phyloP scores from a whole-genome alignment of 805 yeast species.

The Kluyveromyces starmeri region DNA sequence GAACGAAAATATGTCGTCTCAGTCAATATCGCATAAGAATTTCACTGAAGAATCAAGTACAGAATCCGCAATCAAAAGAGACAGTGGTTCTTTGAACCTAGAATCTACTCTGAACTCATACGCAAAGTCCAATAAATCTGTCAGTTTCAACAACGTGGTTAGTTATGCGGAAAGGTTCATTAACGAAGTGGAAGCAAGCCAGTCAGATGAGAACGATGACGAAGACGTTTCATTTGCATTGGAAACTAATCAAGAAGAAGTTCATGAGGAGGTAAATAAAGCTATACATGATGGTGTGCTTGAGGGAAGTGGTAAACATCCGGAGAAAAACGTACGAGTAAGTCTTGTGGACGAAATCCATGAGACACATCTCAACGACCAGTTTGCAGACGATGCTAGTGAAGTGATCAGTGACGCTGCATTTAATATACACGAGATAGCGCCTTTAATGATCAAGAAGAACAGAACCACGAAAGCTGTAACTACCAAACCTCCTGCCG shows the following conservation, averaged over 20 bases:
- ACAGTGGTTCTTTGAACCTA: conserved; percentile 5
- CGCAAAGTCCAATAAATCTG: conserved; percentile 23
- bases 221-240: conserved; percentile 12
- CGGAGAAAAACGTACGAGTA: not conserved
- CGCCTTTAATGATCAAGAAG: conserved; percentile 23
- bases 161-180: conserved; percentile 27
- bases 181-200: conserved; percentile 16
- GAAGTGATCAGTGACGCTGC: conserved; percentile 30
- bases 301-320: not conserved
- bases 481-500: conserved; percentile 4
- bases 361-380: conserved; percentile 28
- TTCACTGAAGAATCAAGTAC: conserved; percentile 3
- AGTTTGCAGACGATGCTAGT: conserved; percentile 21
- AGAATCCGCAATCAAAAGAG: conserved; percentile 5
- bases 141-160: conserved; percentile 27
- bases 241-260: conserved; percentile 12
- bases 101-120: conserved; percentile 8
- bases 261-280: conserved; percentile 1
- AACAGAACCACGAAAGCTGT: conserved; percentile 12
- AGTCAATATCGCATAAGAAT: conserved; percentile 8
- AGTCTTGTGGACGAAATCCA: conserved; percentile 27
- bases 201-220: conserved; percentile 19
- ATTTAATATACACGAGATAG: conserved; percentile 21
- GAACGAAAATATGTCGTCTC: conserved; percentile 52
- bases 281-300: conserved; percentile 5